phyloP scores from a whole-genome alignment of 225 moss, liverwort and hornwort genomes.

The Climacium dendroides region DNA sequence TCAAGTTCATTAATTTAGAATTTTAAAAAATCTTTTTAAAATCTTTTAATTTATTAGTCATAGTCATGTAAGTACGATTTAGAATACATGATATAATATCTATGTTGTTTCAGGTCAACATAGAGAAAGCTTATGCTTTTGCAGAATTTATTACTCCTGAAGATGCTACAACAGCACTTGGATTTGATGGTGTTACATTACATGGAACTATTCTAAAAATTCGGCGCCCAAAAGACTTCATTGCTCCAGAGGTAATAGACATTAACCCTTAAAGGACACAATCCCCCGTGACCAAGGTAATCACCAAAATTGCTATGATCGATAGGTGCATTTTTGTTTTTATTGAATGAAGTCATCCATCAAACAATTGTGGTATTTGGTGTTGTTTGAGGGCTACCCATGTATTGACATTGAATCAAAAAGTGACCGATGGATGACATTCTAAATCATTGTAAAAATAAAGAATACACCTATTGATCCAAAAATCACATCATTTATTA shows the following conservation, averaged over 20 bases:
- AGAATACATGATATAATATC: background rate
- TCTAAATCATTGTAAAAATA: accelerated
- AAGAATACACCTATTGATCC: no score
- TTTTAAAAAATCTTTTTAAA: background rate
- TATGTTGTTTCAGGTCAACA: slow-evolving; percentile 47
- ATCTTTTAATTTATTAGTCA: background rate
- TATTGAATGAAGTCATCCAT: background rate
- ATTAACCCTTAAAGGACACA: accelerated
- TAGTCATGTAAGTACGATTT: background rate
- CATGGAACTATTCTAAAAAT: slow-evolving; percentile 82
- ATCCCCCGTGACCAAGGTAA: background rate
- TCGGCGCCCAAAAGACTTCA: slow-evolving; percentile 76
- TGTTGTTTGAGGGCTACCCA: accelerated
- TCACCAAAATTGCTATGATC: background rate
- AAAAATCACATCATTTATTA: accelerated
- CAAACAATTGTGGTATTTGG: accelerated
- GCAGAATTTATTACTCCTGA: slow-evolving; percentile 93
- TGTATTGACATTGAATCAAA: accelerated
- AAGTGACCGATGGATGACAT: accelerated
- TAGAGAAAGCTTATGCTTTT: slow-evolving; percentile 87
- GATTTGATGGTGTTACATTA: slow-evolving; percentile 85
- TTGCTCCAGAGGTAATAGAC: slow-evolving; percentile 18
- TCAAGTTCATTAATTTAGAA: background rate
- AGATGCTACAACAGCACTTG: slow-evolving; percentile 87
- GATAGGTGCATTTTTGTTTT: background rate